phyloP scores from a whole-genome alignment of 306 rosid genomes.

The Calophaca sinica region DNA sequence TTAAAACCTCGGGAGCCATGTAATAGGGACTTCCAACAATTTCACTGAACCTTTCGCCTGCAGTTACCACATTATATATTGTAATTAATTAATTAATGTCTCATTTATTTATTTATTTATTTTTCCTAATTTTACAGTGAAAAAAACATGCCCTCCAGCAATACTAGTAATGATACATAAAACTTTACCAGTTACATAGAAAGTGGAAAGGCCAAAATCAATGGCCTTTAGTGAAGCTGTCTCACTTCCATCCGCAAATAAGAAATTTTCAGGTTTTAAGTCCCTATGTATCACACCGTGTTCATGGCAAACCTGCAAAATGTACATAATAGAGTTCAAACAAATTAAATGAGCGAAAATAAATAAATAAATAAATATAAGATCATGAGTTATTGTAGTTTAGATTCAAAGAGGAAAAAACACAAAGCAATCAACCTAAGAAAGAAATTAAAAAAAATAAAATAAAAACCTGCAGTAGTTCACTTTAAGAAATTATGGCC shows the following conservation, averaged over 20 bases:
- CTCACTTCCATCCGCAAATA: constrained; percentile 73
- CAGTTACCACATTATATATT: neutral
- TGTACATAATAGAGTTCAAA: neutral
- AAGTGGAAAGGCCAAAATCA: constrained; percentile 92
- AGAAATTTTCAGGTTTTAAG: constrained; percentile 94
- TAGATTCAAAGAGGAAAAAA: too few species aligned
- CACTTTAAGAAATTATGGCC: too few species aligned
- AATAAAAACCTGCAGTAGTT: too few species aligned
- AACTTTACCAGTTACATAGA: constrained; percentile 65
- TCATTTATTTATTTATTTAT: neutral
- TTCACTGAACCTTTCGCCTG: constrained; percentile 87
- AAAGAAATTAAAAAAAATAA: too few species aligned
- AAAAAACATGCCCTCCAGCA: too few species aligned
- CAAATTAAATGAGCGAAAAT: neutral
- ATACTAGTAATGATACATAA: neutral
- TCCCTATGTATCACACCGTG: constrained; percentile 92
- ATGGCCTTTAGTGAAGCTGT: constrained; percentile 72
- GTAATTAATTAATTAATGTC: neutral
- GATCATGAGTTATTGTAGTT: neutral
- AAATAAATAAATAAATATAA: too few species aligned
- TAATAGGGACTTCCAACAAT: constrained; percentile 99
- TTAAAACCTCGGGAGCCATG: constrained; percentile 97
- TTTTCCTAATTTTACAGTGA: too few species aligned
- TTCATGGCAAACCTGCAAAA: constrained; percentile 78
- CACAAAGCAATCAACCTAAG: too few species aligned